Evolutionary conservation across 768 basidiomycete genomes (phyloP).

Genomic region (Leccinum olivaceopallidum): DNA sequence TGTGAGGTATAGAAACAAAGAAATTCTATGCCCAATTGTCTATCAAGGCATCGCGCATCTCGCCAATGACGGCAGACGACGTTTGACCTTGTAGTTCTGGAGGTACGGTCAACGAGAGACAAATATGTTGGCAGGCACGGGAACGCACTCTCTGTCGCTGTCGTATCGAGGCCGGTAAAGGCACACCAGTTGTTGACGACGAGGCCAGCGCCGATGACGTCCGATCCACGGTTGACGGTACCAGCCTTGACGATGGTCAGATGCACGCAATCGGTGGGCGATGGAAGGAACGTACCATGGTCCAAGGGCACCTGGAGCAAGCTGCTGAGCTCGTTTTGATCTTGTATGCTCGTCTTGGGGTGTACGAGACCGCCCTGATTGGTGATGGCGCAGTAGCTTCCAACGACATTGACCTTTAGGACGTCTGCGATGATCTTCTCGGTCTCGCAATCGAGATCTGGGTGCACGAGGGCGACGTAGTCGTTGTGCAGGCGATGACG

Average conservation of each 20-base stretch:
- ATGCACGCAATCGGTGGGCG: not conserved
- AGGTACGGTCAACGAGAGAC: slow-evolving; percentile 5
- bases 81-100: slow-evolving; percentile 85
- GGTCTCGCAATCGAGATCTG: slow-evolving; percentile 96
- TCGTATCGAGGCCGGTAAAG: slow-evolving; percentile 98
- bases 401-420: slow-evolving; percentile 97
- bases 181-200: slow-evolving; percentile 99
- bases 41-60: slow-evolving; percentile 89
- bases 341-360: slow-evolving; percentile 94
- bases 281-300: slow-evolving; percentile 55
- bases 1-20: slow-evolving; percentile 8
- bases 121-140: not conserved
- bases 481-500: slow-evolving; percentile 96
- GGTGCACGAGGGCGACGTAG: slow-evolving; percentile 98
- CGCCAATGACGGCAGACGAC: slow-evolving; percentile 79
- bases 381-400: slow-evolving; percentile 91
- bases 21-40: slow-evolving; percentile 76
- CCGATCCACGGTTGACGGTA: slow-evolving; percentile 97
- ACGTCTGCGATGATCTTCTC: slow-evolving; percentile 99
- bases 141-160: slow-evolving; percentile 95
- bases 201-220: slow-evolving; percentile 95
- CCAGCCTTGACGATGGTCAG: slow-evolving; percentile 63
- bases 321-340: slow-evolving; percentile 95
- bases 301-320: slow-evolving; percentile 89
- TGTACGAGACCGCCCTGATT: slow-evolving; percentile 99